A percentile compares a stretch with the other conserved stretches of the same genome.
Conservation (phyloP, 164 flowering plant species). For the Aristolochia fimbriata region DNA sequence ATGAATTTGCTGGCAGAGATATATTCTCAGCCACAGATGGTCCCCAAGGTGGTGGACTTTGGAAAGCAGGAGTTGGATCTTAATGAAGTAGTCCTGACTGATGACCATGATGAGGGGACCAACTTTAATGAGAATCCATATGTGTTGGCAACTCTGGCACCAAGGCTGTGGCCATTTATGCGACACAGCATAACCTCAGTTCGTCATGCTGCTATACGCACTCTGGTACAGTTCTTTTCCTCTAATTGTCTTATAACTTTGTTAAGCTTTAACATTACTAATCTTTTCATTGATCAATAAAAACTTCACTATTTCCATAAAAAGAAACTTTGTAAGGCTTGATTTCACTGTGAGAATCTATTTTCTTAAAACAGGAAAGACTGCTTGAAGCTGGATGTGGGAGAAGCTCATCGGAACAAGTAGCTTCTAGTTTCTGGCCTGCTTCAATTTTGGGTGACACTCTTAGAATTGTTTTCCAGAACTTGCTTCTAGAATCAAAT, state of each 20-base stretch:
- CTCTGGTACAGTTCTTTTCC: slow-evolving; percentile 49
- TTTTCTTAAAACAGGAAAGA: slow-evolving; percentile 51
- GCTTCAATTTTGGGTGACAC: slow-evolving; percentile 85
- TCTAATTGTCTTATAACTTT: neutral
- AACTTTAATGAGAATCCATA: slow-evolving; percentile 53
- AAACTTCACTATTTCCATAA: too few relatives aligned
- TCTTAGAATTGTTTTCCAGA: slow-evolving; percentile 89
- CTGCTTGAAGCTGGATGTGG: slow-evolving; percentile 78
- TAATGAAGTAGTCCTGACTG: slow-evolving; percentile 43
- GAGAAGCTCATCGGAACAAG: slow-evolving; percentile 33
- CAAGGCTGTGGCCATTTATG: slow-evolving; percentile 98
- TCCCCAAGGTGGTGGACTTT: slow-evolving; percentile 45
- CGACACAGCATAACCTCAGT: slow-evolving; percentile 95
- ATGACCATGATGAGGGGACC: slow-evolving; percentile 36
- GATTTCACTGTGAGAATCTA: neutral
- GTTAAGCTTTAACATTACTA: neutral
- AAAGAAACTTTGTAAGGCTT: neutral
- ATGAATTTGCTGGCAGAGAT: slow-evolving; percentile 97
- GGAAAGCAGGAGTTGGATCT: slow-evolving; percentile 48
- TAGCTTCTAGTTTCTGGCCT: slow-evolving; percentile 70
- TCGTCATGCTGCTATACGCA: slow-evolving; percentile 80
- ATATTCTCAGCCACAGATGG: slow-evolving; percentile 87
- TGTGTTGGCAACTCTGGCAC: slow-evolving; percentile 70
- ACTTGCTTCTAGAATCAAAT: slow-evolving; percentile 81
- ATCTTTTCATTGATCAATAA: too few relatives aligned